These are phyloP conservation scores for Curvularia spicifera DNA, from an alignment of 2,329 filamentous ascomycete species.

Conservation along the genomic window DNA sequence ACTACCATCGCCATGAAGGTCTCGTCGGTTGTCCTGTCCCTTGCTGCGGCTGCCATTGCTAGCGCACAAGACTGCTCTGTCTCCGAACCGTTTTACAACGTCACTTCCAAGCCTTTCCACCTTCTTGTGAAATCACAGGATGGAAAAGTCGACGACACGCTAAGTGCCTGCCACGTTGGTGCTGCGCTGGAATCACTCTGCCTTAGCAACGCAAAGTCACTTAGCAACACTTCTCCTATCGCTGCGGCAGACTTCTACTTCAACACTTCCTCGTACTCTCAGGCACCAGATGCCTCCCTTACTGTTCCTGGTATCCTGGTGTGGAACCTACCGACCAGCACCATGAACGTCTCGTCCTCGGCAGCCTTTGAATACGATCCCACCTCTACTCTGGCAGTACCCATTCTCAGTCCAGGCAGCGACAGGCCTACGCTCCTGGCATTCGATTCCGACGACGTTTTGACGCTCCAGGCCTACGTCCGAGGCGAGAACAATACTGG, in stretches of 20 bases:
- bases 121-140: constrained; percentile 52
- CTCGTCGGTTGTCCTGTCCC: constrained; percentile 24
- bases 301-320: constrained; percentile 48
- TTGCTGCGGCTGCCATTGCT: constrained; percentile 34
- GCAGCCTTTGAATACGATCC: constrained; percentile 48
- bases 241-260: constrained; percentile 37
- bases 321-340: constrained; percentile 38
- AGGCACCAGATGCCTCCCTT: constrained; percentile 23
- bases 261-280: constrained; percentile 41
- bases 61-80: constrained; percentile 38
- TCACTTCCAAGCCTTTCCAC: constrained; percentile 54
- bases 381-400: constrained; percentile 52
- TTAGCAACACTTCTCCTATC: constrained; percentile 28
- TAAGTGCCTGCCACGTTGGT: constrained; percentile 56
- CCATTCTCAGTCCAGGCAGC: constrained; percentile 48
- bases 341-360: constrained; percentile 30
- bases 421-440: constrained; percentile 41
- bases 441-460: constrained; percentile 49
- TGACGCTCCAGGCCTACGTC: constrained; percentile 51
- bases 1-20: constrained; percentile 29
- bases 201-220: constrained; percentile 31
- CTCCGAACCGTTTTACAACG: constrained; percentile 32
- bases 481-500: constrained; percentile 47
- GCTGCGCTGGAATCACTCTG: constrained; percentile 58
- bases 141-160: constrained; percentile 48